Conservation (phyloP, 495 filamentous ascomycete genomes). For the Aspergillus mulundensis region DNA sequence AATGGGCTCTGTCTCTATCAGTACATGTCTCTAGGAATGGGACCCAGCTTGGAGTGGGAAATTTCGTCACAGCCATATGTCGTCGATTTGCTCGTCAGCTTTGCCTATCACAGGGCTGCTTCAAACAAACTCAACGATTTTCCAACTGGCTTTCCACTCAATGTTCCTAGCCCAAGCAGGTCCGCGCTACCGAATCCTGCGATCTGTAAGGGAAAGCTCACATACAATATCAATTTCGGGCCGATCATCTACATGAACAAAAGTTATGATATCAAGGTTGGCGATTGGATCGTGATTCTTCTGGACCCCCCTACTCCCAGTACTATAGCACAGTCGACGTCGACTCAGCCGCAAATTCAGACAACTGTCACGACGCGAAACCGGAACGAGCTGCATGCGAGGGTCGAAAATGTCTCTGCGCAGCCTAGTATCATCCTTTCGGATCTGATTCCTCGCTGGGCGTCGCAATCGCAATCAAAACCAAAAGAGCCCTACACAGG, state of each 20-base stretch:
- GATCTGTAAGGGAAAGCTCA: not conserved
- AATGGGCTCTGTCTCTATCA: conserved; percentile 81
- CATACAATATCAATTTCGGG: not conserved
- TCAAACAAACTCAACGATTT: conserved; percentile 51
- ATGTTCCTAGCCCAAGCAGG: conserved; percentile 49
- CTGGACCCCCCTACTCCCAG: not conserved
- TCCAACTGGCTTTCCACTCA: conserved; percentile 64
- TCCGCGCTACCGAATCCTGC: not conserved
- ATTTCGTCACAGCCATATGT: conserved; percentile 76
- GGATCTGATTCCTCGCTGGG: conserved; percentile 10
- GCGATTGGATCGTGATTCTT: conserved; percentile 54
- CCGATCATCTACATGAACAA: conserved; percentile 31
- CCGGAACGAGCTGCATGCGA: not conserved
- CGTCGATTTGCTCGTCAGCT: conserved; percentile 79
- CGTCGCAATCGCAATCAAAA: no score
- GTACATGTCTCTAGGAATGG: conserved; percentile 85
- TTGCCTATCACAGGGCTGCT: conserved; percentile 65
- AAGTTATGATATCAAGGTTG: conserved; percentile 33
- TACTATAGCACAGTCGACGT: not conserved
- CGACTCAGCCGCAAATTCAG: not conserved
- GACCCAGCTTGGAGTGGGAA: conserved; percentile 80
- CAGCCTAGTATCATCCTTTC: conserved; percentile 16
- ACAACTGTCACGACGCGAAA: not conserved
- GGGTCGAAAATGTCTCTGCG: conserved; percentile 3
- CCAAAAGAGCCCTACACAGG: not conserved